A percentile compares a stretch with the other conserved stretches of the same genome.
Conservation (phyloP, 345 rosid genomes). For the Microthlaspi erraticum region DNA sequence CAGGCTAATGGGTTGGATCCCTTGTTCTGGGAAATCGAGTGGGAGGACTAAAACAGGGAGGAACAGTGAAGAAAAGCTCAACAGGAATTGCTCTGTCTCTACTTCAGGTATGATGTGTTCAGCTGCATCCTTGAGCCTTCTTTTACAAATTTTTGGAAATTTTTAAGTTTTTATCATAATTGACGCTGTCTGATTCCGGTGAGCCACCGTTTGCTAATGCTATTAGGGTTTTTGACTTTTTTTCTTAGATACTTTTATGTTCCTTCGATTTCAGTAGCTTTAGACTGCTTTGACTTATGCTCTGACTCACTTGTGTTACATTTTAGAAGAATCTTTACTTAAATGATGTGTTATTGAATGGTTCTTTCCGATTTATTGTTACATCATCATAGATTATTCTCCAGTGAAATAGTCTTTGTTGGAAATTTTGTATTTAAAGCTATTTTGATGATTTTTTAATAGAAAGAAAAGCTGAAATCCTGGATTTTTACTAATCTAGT, state of each 20-base stretch:
- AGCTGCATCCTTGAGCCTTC: neutral
- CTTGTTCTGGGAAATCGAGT: conserved; percentile 67
- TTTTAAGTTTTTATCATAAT: conserved; percentile 7
- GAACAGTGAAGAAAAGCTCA: conserved; percentile 47
- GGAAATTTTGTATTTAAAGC: neutral
- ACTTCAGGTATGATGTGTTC: conserved; percentile 48
- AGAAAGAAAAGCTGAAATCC: neutral
- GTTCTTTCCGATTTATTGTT: neutral
- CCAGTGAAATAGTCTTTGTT: conserved; percentile 8
- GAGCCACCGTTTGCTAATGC: conserved; percentile 11
- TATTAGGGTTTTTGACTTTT: conserved; percentile 43
- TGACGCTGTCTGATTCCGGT: neutral
- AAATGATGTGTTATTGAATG: conserved; percentile 25
- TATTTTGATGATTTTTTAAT: neutral
- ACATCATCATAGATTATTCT: conserved; percentile 1
- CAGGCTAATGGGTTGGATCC: conserved; percentile 70
- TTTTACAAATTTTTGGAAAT: neutral
- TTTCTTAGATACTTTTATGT: neutral
- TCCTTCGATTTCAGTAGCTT: conserved; percentile 15
- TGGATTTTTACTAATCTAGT: neutral
- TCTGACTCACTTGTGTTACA: conserved; percentile 14
- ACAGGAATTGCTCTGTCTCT: conserved; percentile 48
- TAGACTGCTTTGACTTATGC: neutral
- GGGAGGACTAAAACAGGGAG: conserved; percentile 47
- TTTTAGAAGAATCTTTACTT: neutral